Percentiles rank a stretch among this genome's conserved stretches.
Conservation (phyloP, 176 grass and related monocot genomes). For the Carex pumila region DNA sequence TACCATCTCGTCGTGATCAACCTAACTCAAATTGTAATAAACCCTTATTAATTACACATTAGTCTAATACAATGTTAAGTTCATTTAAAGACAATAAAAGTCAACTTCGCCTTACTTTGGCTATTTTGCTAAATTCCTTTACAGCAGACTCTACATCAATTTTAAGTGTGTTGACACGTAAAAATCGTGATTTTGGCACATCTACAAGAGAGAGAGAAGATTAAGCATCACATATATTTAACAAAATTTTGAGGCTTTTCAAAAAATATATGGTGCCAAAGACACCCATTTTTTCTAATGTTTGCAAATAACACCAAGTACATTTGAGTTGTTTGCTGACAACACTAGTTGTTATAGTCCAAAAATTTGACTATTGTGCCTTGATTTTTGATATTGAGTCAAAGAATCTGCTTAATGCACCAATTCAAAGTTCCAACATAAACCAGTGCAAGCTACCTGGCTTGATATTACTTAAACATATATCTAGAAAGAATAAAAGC, state of each 20-base stretch:
- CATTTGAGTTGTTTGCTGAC: neutral
- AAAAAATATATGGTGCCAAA: neutral
- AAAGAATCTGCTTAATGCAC: neutral
- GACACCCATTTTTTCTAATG: neutral
- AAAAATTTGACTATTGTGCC: neutral
- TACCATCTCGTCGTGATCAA: slow-evolving; percentile 55
- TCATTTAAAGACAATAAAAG: neutral
- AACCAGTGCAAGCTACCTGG: neutral
- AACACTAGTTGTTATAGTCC: neutral
- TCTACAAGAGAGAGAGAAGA: slow-evolving; percentile 36
- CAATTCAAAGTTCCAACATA: neutral
- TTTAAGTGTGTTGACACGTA: slow-evolving; percentile 85
- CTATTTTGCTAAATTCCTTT: slow-evolving; percentile 54
- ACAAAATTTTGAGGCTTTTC: neutral
- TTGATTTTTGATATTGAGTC: neutral
- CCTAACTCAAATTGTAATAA: slow-evolving; percentile 35
- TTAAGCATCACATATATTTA: neutral
- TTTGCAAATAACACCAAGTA: neutral
- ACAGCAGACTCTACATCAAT: slow-evolving; percentile 52
- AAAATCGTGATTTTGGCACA: slow-evolving; percentile 56
- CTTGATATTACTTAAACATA: neutral
- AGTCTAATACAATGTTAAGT: neutral
- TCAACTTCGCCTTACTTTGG: slow-evolving; percentile 30
- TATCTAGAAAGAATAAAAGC: neutral
- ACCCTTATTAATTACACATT: slow-evolving; percentile 13